Base-by-base conservation (phyloP, 176 grass and related monocot species). In the Oryza nivara region DNA sequence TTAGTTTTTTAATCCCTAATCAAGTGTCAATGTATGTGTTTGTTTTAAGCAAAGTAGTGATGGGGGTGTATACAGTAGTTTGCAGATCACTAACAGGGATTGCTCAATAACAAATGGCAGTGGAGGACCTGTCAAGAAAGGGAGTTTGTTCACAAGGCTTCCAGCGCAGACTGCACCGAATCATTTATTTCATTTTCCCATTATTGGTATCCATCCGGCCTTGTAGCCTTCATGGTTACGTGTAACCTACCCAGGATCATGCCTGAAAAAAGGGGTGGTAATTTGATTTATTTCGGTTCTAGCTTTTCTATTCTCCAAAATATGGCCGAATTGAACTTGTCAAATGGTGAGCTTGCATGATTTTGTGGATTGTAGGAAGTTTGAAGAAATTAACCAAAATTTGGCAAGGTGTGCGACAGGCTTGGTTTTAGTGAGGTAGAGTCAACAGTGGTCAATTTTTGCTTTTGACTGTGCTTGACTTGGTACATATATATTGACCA, bases 141-240 rank as follows among this genome's bases (percentile, higher is more conserved):
- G 36, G 41, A 44, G 63, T 75, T 44, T 83, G 84, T 72, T 79
- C 56, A 26, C 52, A 64, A 70, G 80, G 69, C 43, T 15, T 87
- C 89, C 84, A 87, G 32, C 80, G 70, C 69, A 70, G 89, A 87
- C 70, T 75, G 80, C 89, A 90, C 84, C 75, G 28, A 83, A 34
- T 48, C 22, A 43, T 75, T 74, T 67, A 72, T 47, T 38, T 73
- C 26, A 20, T 67, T 74, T 83, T 36, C 12, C 82, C 63, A 34
- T 84, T 45, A 46, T 35, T 52, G 3, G 9, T 54, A 8, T 54
- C 46, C 67, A 19, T 54, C 46, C 68, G 40, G 40, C 40, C 40
- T 28, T 83, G 34, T 23, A 11, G 22, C 13, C 25, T 35, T 67
- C 26, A 9, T 23, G 52, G 52, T 19, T 56, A 56, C 52, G 52